These are phyloP conservation scores for Xylaria venustula DNA, from an alignment of 495 filamentous ascomycete genomes.

Conservation along the genomic window DNA sequence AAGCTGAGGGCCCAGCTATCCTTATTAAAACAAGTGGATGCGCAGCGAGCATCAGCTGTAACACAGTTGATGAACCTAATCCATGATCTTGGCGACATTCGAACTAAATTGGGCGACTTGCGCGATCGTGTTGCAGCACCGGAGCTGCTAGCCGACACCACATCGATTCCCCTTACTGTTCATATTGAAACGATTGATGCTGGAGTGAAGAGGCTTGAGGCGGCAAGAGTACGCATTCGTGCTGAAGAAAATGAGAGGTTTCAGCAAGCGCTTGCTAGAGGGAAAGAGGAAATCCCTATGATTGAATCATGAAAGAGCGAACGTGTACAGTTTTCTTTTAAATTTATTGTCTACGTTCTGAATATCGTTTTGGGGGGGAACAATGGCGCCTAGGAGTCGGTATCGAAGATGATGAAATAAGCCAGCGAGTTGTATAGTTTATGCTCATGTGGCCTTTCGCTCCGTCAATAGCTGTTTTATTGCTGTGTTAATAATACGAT, in stretches of 20 bases:
- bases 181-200: conserved; percentile 68
- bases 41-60: conserved; percentile 59
- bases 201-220: conserved; percentile 64
- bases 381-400: neutral
- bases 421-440: neutral
- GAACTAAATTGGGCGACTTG: conserved; percentile 63
- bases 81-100: conserved; percentile 65
- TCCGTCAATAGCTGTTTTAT: too few species aligned
- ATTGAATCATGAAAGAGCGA: conserved; percentile 20
- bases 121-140: conserved; percentile 63
- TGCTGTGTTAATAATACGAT: too few species aligned
- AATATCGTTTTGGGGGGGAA: neutral
- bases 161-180: conserved; percentile 59
- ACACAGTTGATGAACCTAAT: conserved; percentile 59
- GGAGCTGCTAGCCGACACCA: conserved; percentile 41
- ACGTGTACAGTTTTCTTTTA: neutral
- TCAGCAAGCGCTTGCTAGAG: conserved; percentile 48
- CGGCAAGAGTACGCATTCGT: conserved; percentile 52
- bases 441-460: too few species aligned
- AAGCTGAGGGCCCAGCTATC: conserved; percentile 57
- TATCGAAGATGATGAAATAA: neutral
- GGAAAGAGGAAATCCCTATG: conserved; percentile 27
- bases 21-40: conserved; percentile 56
- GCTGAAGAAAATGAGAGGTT: conserved; percentile 59
- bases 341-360: neutral